Percentiles rank a stretch among this genome's conserved stretches.
These are phyloP conservation scores for Podospora australis DNA, from an alignment of 495 filamentous ascomycete genomes.

Conservation along the genomic window DNA sequence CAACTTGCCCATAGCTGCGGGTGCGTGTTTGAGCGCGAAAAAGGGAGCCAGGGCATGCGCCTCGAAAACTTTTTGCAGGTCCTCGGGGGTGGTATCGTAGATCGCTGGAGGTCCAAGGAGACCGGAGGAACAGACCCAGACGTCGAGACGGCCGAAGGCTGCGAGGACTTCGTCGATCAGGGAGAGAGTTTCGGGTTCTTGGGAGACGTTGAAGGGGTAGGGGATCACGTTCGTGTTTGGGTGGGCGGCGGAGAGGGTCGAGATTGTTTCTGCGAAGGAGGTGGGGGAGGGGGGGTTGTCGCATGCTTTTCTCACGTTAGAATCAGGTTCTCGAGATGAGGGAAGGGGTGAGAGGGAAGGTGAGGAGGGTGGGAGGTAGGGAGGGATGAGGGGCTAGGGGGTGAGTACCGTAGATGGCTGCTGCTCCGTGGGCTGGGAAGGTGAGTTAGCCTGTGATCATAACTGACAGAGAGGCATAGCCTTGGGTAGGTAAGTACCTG, in stretches of 20 bases:
- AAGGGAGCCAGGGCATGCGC: conserved; percentile 54
- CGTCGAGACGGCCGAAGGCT: conserved; percentile 51
- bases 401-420: conserved; percentile 51
- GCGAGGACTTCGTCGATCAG: conserved; percentile 58
- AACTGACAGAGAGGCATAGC: neutral
- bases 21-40: conserved; percentile 57
- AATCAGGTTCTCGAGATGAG: neutral
- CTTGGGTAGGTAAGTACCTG: conserved; percentile 32
- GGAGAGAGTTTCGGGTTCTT: conserved; percentile 52
- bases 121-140: conserved; percentile 52
- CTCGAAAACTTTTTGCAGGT: conserved; percentile 50
- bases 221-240: conserved; percentile 53
- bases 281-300: conserved; percentile 20
- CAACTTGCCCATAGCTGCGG: conserved; percentile 54
- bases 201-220: conserved; percentile 49
- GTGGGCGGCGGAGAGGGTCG: conserved; percentile 27
- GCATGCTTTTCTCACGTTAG: too few species aligned
- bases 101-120: conserved; percentile 52
- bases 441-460: conserved; percentile 5
- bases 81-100: conserved; percentile 44
- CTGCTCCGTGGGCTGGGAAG: conserved; percentile 51
- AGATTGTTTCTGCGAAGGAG: conserved; percentile 23
- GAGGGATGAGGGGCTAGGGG: neutral
- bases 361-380: neutral
- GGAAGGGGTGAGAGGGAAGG: neutral